Percentiles rank a stretch among this genome's conserved stretches.
Conservation (phyloP, 73 alveolate species). For the Tetrahymena malaccensis region DNA sequence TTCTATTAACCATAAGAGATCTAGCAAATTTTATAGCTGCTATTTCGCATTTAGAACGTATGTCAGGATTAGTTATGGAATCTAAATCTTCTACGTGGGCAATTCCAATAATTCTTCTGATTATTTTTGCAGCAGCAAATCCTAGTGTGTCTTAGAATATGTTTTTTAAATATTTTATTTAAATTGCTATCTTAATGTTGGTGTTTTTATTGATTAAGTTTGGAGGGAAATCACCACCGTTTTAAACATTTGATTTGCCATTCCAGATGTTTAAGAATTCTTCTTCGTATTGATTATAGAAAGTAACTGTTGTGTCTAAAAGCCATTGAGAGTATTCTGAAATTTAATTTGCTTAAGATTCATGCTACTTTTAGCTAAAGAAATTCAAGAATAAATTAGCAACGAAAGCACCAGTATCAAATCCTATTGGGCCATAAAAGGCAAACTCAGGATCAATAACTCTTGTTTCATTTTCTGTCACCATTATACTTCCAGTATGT, state of each 20-base stretch:
- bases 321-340: neutral
- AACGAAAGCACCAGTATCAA: neutral
- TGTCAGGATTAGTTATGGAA: neutral
- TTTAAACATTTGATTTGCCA: neutral
- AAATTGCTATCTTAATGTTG: neutral
- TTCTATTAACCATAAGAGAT: neutral
- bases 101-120: neutral
- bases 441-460: slow-evolving; percentile 12
- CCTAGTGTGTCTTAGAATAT: neutral
- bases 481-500: slow-evolving; percentile 3
- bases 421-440: neutral
- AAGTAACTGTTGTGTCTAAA: neutral
- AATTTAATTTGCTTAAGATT: neutral
- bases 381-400: neutral
- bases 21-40: neutral
- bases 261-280: neutral
- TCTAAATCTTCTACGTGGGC: slow-evolving; percentile 6
- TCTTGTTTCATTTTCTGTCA: neutral
- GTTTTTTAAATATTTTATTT: neutral
- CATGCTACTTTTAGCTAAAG: neutral
- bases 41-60: neutral
- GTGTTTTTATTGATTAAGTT: neutral
- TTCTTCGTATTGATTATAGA: neutral
- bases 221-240: neutral
- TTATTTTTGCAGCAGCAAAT: slow-evolving; percentile 3